Conservation (phyloP, 768 basidiomycete species). For the Cystofilobasidium bisporidii region DNA sequence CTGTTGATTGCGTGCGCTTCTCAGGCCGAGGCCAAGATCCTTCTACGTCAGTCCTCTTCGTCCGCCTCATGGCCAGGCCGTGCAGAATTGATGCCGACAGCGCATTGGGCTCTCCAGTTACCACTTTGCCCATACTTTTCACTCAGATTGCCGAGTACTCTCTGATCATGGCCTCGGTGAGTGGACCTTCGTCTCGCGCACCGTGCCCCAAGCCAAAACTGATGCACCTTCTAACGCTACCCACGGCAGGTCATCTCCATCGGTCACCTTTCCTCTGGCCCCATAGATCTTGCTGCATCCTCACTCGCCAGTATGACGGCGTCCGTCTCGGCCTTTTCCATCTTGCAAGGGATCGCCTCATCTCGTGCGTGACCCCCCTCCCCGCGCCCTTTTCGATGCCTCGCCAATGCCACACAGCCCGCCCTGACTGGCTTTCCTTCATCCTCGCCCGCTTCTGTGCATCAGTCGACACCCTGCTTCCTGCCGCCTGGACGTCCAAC, state of each 20-base stretch:
- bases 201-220: too few relatives aligned
- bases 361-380: conserved; percentile 45
- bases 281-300: conserved; percentile 75
- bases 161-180: conserved; percentile 62
- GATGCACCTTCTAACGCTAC: too few relatives aligned
- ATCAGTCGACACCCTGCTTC: conserved; percentile 75
- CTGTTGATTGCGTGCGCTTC: not conserved
- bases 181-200: too few relatives aligned
- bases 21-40: conserved; percentile 21
- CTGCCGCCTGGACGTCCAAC: conserved; percentile 85
- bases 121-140: conserved; percentile 24
- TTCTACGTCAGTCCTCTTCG: not conserved
- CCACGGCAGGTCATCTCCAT: conserved; percentile 54
- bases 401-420: too few relatives aligned
- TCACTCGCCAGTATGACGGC: conserved; percentile 44
- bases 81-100: too few relatives aligned
- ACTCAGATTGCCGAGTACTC: conserved; percentile 54
- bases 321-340: conserved; percentile 59
- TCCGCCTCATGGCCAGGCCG: not conserved
- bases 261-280: conserved; percentile 66
- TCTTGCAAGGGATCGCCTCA: conserved; percentile 70
- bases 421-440: too few relatives aligned
- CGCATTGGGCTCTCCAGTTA: not conserved
- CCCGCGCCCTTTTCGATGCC: too few relatives aligned
- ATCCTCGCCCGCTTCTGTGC: not conserved